Percentiles rank a stretch among this genome's conserved stretches.
phyloP scores from a whole-genome alignment of 164 flowering plant genomes.

The Annona squamosa region DNA sequence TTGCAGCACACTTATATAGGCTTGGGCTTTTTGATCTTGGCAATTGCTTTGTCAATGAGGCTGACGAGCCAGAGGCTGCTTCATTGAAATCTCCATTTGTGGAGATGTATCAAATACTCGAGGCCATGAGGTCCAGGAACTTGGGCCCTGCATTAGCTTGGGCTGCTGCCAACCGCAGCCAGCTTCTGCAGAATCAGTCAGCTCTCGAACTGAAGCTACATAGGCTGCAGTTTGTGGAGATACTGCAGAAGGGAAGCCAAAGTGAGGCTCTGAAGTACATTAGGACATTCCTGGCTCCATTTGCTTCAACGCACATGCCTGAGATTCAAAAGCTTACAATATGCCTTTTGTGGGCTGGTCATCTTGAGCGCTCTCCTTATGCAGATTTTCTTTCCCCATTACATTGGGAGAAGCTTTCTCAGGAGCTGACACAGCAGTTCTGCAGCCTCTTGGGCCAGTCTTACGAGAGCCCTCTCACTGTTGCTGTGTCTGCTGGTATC shows the following conservation, averaged over 20 bases:
- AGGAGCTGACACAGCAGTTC: conserved; percentile 54
- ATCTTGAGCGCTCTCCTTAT: conserved; percentile 66
- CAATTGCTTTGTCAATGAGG: conserved; percentile 65
- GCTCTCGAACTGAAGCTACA: conserved; percentile 67
- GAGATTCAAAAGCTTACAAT: conserved; percentile 79
- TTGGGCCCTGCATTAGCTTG: conserved; percentile 72
- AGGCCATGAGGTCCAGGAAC: conserved; percentile 53
- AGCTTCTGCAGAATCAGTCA: conserved; percentile 46
- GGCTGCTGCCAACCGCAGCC: conserved; percentile 46
- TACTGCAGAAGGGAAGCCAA: conserved; percentile 46
- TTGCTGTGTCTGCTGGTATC: conserved; percentile 61
- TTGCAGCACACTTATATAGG: conserved; percentile 68
- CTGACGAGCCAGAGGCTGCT: conserved; percentile 38
- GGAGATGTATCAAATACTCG: conserved; percentile 66
- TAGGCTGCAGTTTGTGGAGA: conserved; percentile 54
- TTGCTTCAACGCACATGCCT: conserved; percentile 38
- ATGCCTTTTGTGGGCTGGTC: conserved; percentile 62
- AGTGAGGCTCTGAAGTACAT: conserved; percentile 61
- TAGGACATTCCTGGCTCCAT: conserved; percentile 42
- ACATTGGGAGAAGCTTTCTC: conserved; percentile 52
- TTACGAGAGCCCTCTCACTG: conserved; percentile 53
- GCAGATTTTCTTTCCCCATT: conserved; percentile 37
- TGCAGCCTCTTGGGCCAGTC: conserved; percentile 64
- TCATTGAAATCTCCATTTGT: conserved; percentile 39
- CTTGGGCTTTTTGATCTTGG: conserved; percentile 70